These are phyloP conservation scores for Ogataea pignaliae DNA, from an alignment of 805 yeast genomes.

Conservation along the genomic window DNA sequence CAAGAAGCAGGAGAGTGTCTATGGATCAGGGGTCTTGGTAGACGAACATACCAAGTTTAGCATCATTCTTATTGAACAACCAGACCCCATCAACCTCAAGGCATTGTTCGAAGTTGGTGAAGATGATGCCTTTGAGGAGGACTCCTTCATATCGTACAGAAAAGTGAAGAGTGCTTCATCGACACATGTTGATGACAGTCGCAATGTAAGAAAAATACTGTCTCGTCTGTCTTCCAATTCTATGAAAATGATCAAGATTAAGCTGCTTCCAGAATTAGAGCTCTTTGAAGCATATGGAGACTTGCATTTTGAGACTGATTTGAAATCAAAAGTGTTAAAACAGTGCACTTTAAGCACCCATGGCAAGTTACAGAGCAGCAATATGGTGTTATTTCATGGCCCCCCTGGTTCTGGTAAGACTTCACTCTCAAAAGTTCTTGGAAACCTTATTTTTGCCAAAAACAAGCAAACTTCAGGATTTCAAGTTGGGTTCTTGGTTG, in stretches of 20 bases:
- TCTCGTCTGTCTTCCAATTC: conserved; percentile 1
- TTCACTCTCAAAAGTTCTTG: conserved; percentile 35
- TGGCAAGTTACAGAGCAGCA: background rate
- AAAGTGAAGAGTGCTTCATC: background rate
- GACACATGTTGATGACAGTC: background rate
- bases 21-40: no score
- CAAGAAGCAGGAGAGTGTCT: no score
- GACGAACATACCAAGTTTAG: no score
- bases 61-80: no score
- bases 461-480: background rate
- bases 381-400: conserved; percentile 33
- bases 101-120: background rate
- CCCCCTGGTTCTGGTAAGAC: conserved; percentile 48
- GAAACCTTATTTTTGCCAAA: conserved; percentile 16
- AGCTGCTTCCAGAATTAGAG: conserved; percentile 4
- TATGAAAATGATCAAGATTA: conserved; percentile 5
- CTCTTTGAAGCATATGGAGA: conserved; percentile 7
- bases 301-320: conserved; percentile 3
- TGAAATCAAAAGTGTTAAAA: conserved; percentile 6
- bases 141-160: background rate
- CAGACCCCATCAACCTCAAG: no score
- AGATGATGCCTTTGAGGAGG: background rate
- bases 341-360: background rate
- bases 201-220: background rate
- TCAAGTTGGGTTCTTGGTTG: conserved; percentile 32